Base-by-base conservation (phyloP, 2,329 filamentous ascomycete species). In the Venturia nashicola region DNA sequence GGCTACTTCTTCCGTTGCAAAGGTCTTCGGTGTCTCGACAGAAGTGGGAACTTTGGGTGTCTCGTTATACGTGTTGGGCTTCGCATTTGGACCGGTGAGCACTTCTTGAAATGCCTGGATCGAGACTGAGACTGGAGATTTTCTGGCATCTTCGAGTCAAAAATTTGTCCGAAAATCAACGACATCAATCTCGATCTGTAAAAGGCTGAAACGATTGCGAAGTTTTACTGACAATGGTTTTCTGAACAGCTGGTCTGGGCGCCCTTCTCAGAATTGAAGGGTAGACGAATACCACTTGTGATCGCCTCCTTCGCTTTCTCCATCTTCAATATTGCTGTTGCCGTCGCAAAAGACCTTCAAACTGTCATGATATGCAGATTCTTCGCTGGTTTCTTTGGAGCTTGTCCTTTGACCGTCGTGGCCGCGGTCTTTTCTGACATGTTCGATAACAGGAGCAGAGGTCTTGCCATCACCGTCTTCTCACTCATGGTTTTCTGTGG, bases 381-480 rank as follows among this genome's bases (percentile, higher is more conserved):
- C 69, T 83, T 79, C 67, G 74, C 75, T 27, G 80, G 80, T 1
- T 79, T 82, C 67, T 82, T 82, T 68, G 80, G 79, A 32, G 79
- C 80, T 23, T 82, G 79, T 69, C 80, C 80, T 0, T 67, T 83
- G 32, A 79, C 80, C 18, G 77, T 79, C 27, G 80, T 83, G 0
- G 80, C 80, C 2, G 80, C 80, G 3, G 77, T 84, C 5, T 84
- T 83, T 67, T 79, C 79, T 3, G 81, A 83, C 67, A 83, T 83
- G 75, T 83, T 81, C 67, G 74, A 81, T 68, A 81, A 81, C 65
- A 73, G 74, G 7, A 72, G 62, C 63, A 75, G 67, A 54, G 74
- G 74, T 20, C 73, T 76, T 66, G 72, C 72, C 4, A 78, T 82
- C 60, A 80, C 80, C 12, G 72, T 81, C 4, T 83, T 82, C 70